Evolutionary conservation across 2,329 filamentous ascomycete species (phyloP).

Genomic region (Remersonia thermophila): DNA sequence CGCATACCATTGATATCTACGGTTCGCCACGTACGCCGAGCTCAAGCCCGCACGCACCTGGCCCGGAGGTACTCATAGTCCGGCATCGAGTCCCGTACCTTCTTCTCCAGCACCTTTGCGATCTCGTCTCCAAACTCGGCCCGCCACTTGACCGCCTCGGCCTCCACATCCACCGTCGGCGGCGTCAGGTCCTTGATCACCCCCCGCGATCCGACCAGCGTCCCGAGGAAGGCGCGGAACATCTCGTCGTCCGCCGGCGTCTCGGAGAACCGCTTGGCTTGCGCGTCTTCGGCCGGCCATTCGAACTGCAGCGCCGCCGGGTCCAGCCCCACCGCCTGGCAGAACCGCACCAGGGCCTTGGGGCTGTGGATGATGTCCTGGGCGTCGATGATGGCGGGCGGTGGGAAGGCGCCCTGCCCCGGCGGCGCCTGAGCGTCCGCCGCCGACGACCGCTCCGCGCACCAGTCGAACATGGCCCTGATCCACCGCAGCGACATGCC

Average conservation of each 20-base stretch:
- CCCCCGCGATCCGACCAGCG: conserved; percentile 2
- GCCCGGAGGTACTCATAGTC: conserved; percentile 8
- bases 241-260: background rate
- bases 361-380: conserved; percentile 4
- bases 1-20: no score
- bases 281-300: background rate
- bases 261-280: no score
- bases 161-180: conserved; percentile 1
- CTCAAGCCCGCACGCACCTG: conserved; percentile 1
- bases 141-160: conserved; percentile 7
- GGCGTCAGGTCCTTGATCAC: conserved; percentile 5
- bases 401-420: background rate
- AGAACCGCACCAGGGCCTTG: background rate
- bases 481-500: no score
- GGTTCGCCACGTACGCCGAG: no score
- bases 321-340: conserved; percentile 4
- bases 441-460: no score
- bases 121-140: conserved; percentile 6
- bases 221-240: conserved; percentile 1
- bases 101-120: conserved; percentile 1
- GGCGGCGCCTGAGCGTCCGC: no score
- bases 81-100: conserved; percentile 2
- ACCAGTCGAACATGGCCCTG: background rate
- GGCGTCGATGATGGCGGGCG: conserved; percentile 3
- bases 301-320: background rate